These are phyloP conservation scores for Carex littledalei DNA, from an alignment of 176 grass and related monocot species.

Conservation along the genomic window DNA sequence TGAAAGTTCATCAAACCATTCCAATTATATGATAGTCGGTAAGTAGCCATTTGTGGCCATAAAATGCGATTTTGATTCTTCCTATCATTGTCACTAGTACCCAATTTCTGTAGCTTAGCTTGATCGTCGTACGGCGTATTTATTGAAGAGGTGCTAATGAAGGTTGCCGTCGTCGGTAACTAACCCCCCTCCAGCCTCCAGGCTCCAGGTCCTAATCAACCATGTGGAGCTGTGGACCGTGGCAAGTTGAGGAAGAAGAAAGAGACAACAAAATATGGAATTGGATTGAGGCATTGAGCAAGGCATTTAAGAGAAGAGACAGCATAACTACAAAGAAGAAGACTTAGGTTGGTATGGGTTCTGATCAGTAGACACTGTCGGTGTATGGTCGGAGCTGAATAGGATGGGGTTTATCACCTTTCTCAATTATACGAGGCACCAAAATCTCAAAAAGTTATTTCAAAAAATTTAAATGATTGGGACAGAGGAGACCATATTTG, in stretches of 20 bases:
- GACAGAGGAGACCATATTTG: constrained; percentile 1
- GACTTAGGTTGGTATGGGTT: constrained; percentile 4
- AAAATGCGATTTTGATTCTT: neutral
- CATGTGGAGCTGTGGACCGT: neutral
- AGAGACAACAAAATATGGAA: constrained; percentile 3
- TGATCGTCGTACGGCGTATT: neutral
- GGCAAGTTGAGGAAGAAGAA: neutral
- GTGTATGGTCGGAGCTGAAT: constrained; percentile 23
- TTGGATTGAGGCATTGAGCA: neutral
- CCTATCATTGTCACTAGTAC: neutral
- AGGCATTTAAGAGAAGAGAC: constrained; percentile 37
- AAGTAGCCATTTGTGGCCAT: neutral
- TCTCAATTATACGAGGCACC: neutral
- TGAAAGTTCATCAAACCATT: neutral
- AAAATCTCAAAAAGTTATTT: constrained; percentile 22
- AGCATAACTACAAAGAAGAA: constrained; percentile 34
- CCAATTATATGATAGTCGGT: neutral
- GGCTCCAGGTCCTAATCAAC: neutral
- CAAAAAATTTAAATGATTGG: neutral
- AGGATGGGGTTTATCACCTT: constrained; percentile 1
- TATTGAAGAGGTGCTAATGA: constrained; percentile 4
- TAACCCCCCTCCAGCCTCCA: neutral
- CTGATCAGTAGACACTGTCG: constrained; percentile 27
- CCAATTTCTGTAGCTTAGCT: neutral
- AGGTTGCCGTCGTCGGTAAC: neutral